These are phyloP conservation scores for Prunus fruticosa DNA, from an alignment of 306 rosid species.

Conservation along the genomic window DNA sequence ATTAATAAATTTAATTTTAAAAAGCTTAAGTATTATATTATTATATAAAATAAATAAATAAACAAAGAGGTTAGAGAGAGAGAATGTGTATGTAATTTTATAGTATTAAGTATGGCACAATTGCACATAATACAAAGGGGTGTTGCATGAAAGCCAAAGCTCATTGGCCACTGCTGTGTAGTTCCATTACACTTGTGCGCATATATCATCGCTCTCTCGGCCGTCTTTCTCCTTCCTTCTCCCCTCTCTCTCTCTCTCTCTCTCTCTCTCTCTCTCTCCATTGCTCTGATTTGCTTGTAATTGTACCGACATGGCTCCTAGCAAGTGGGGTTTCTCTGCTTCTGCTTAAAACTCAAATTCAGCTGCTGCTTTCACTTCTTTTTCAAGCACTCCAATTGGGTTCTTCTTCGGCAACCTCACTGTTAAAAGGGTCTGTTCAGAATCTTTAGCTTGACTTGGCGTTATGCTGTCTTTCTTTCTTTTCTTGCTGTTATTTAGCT, in stretches of 20 bases:
- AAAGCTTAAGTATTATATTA: not conserved
- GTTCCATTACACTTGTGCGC: slow-evolving; percentile 40
- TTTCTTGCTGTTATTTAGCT: not conserved
- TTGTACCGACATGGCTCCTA: slow-evolving; percentile 57
- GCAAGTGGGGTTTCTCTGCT: slow-evolving; percentile 50
- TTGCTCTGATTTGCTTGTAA: slow-evolving; percentile 30
- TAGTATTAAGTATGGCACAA: not conserved
- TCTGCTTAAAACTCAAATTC: slow-evolving; percentile 22
- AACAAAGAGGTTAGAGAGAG: not conserved
- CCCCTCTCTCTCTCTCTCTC: slow-evolving; percentile 9
- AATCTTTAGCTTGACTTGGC: slow-evolving; percentile 15
- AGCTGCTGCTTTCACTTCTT: slow-evolving; percentile 22
- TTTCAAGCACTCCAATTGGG: slow-evolving; percentile 19
- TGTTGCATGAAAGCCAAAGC: slow-evolving; percentile 40
- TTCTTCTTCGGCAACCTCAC: slow-evolving; percentile 11
- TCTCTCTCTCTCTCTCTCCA: not conserved
- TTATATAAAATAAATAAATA: not conserved
- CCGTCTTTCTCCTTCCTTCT: slow-evolving; percentile 15
- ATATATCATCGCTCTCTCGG: slow-evolving; percentile 28
- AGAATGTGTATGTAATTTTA: not conserved
- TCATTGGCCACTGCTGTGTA: slow-evolving; percentile 40
- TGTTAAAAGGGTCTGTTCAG: slow-evolving; percentile 24
- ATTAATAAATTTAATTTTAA: no score
- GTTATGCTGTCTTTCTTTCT: not conserved
- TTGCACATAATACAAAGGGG: slow-evolving; percentile 27